A percentile compares a stretch with the other conserved stretches of the same genome.
Evolutionary conservation across 345 rosid species (phyloP).

Genomic region (Hibiscus tridactylites): DNA sequence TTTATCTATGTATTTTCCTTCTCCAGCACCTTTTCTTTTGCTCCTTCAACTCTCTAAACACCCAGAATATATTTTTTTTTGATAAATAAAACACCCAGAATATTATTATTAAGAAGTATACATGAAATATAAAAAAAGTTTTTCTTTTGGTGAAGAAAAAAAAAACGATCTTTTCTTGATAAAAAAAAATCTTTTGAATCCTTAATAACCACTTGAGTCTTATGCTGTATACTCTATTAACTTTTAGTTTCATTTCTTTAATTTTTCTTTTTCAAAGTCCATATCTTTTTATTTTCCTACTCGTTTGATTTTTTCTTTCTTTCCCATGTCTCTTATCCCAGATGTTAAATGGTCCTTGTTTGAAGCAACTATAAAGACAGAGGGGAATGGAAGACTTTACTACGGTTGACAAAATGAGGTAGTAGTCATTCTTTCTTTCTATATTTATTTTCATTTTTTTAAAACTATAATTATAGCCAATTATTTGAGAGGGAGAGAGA

Average conservation of each 20-base stretch:
- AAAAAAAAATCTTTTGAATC: background rate
- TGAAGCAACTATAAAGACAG: background rate
- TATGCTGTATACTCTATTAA: constrained; percentile 11
- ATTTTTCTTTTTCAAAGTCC: background rate
- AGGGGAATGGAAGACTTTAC: constrained; percentile 3
- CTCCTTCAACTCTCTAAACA: constrained; percentile 7
- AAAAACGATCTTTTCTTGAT: background rate
- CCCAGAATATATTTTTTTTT: background rate
- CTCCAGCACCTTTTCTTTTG: background rate
- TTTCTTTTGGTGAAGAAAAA: background rate
- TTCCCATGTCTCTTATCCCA: constrained; percentile 4
- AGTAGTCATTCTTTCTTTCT: constrained; percentile 13
- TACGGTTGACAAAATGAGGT: constrained; percentile 19
- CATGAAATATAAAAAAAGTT: background rate
- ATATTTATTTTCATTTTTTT: background rate
- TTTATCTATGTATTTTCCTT: background rate
- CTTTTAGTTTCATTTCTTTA: background rate
- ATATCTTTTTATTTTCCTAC: constrained; percentile 12
- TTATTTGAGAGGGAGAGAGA: constrained; percentile 21
- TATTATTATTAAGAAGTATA: background rate
- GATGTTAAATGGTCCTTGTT: background rate
- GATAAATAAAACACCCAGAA: background rate
- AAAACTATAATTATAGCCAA: constrained; percentile 15
- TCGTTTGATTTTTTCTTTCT: constrained; percentile 6
- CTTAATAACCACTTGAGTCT: constrained; percentile 19